Percentiles rank a stretch among this genome's conserved stretches.
Conservation (phyloP, 176 grass and related monocot genomes). For the Puya raimondii region DNA sequence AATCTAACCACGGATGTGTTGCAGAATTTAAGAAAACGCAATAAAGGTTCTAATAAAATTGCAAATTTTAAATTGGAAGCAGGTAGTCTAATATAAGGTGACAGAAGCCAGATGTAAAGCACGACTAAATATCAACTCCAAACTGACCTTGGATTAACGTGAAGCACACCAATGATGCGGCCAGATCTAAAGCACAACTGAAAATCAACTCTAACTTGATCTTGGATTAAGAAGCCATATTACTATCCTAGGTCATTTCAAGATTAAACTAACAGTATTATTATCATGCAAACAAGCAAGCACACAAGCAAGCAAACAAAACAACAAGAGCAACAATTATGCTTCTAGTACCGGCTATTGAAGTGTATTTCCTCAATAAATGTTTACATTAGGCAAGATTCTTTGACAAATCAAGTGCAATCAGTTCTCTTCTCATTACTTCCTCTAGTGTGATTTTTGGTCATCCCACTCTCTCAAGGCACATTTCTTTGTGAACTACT, state of each 20-base stretch:
- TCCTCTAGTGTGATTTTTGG: too few species aligned
- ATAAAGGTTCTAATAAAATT: slow-evolving; percentile 8
- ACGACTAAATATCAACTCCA: background rate
- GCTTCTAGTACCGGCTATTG: too few species aligned
- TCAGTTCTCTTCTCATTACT: too few species aligned
- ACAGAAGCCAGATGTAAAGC: background rate
- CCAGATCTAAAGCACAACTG: background rate
- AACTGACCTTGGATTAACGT: background rate
- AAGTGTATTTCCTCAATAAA: too few species aligned
- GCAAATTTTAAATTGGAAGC: background rate
- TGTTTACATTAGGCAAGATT: too few species aligned
- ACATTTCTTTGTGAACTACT: too few species aligned
- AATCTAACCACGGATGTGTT: background rate
- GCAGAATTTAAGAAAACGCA: background rate
- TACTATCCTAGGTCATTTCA: background rate
- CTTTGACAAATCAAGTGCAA: too few species aligned
- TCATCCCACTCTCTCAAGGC: too few species aligned
- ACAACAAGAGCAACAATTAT: too few species aligned
- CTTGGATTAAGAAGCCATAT: background rate
- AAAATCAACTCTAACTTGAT: background rate
- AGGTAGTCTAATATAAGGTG: background rate
- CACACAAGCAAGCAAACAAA: too few species aligned
- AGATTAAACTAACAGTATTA: too few species aligned
- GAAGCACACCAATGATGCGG: background rate
- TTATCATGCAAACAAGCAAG: too few species aligned